Evolutionary conservation across 2,329 filamentous ascomycete genomes (phyloP).

Genomic region (Xylaria sp.): DNA sequence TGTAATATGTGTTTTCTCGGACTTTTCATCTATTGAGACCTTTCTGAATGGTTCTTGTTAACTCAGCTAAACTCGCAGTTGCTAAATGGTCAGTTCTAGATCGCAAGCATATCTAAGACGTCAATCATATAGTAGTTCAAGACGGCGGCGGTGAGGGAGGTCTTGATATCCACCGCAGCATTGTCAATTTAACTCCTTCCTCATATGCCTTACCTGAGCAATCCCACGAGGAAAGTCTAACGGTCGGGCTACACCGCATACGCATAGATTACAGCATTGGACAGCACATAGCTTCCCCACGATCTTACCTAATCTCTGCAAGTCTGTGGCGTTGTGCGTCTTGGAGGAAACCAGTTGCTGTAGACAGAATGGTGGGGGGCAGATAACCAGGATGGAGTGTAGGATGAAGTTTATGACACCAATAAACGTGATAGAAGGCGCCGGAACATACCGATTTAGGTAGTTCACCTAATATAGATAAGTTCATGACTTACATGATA

Average conservation of each 20-base stretch:
- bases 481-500: too few species aligned
- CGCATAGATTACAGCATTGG: neutral
- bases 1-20: neutral
- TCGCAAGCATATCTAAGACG: neutral
- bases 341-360: neutral
- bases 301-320: too few species aligned
- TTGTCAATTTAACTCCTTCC: neutral
- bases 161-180: neutral
- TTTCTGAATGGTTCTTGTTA: neutral
- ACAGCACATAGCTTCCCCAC: neutral
- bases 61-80: neutral
- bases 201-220: neutral
- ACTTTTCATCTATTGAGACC: neutral
- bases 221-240: neutral
- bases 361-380: neutral
- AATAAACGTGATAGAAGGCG: neutral
- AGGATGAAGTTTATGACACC: neutral
- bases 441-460: neutral
- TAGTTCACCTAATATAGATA: neutral
- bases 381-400: neutral
- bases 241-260: neutral
- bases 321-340: neutral
- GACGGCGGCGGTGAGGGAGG: neutral
- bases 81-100: neutral
- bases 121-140: neutral